phyloP scores from a whole-genome alignment of 345 rosid genomes.

The Camelina hispida region DNA sequence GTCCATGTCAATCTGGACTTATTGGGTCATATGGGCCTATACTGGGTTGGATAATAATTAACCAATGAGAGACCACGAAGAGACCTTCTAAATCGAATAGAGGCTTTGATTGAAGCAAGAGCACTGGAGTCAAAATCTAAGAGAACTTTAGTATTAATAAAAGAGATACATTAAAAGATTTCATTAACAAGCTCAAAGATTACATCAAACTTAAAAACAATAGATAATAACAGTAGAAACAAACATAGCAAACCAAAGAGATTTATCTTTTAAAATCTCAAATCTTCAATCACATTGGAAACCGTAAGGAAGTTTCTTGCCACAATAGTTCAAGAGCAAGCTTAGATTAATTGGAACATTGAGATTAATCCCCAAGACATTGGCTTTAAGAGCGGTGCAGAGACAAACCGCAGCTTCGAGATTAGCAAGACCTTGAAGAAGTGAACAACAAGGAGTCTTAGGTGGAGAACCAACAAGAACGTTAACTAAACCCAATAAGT shows the following conservation, averaged over 20 bases:
- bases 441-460: slow-evolving; percentile 63
- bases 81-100: background rate
- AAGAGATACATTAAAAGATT: background rate
- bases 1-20: slow-evolving; percentile 1
- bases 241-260: slow-evolving; percentile 24
- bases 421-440: slow-evolving; percentile 59
- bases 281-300: slow-evolving; percentile 57
- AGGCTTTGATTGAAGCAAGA: background rate
- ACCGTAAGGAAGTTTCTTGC: slow-evolving; percentile 65
- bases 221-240: slow-evolving; percentile 14
- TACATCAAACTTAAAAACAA: slow-evolving; percentile 22
- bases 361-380: slow-evolving; percentile 61
- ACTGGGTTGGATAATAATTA: background rate
- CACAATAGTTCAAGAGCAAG: slow-evolving; percentile 70
- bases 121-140: background rate
- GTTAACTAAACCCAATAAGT: slow-evolving; percentile 55
- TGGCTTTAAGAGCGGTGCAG: slow-evolving; percentile 79
- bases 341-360: slow-evolving; percentile 62
- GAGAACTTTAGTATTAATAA: background rate
- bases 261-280: slow-evolving; percentile 8
- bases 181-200: slow-evolving; percentile 12
- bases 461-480: slow-evolving; percentile 60
- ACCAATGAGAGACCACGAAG: background rate
- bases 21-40: slow-evolving; percentile 4
- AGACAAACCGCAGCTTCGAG: slow-evolving; percentile 84